Base-by-base conservation (phyloP, 805 yeast genomes). In the Saccharomycopsis javanensis region DNA sequence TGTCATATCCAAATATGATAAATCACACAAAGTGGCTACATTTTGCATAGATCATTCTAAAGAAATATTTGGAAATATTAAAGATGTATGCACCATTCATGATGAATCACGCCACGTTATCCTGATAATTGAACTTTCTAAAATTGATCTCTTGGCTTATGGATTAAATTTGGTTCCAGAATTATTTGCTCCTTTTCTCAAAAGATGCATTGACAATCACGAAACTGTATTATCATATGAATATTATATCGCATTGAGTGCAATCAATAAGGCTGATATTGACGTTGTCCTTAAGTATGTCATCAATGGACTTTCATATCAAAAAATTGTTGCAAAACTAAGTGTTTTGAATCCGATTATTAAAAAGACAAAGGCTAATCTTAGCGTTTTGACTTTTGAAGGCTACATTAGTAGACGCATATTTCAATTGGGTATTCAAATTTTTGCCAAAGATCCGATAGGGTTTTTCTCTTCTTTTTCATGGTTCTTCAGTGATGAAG, bases 61-160 rank as follows among this genome's bases (percentile, higher is more conserved):
- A 18, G 23, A 20, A 8, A 46, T 59, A 25, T 52, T 48, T 23
- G 42, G 28, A 8, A 57, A 55, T 31, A 38, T 59, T 15, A 50
- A 46, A n/a, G 51, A 51, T 23, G 30, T 55, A 11, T 23, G 35
- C 13, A 25, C 34, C 35, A 37, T 18, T 15, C 18, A 54, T 13
- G 34, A 54, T 11, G 33, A 56, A 5, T 27, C 37, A 13, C 50
- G 34, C 6, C 15, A 31, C 10, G 60, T 55, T 18, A 38, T 34
- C 23, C 56, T 53, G 6, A 16, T 59, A 27, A 35, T 56, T 20
- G 62, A 59, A 51, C 16, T 46, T 16, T 16, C 16, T 10, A 59
- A 59, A 35, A 27, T 59, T 18, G 53, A 52, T 13, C 50, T 57
- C 25, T 48, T 53, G 46, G 55, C 50, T 6, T 33, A 50, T 27